Conservation (phyloP, 129 eudicot species). For the Deinandra increscens region DNA sequence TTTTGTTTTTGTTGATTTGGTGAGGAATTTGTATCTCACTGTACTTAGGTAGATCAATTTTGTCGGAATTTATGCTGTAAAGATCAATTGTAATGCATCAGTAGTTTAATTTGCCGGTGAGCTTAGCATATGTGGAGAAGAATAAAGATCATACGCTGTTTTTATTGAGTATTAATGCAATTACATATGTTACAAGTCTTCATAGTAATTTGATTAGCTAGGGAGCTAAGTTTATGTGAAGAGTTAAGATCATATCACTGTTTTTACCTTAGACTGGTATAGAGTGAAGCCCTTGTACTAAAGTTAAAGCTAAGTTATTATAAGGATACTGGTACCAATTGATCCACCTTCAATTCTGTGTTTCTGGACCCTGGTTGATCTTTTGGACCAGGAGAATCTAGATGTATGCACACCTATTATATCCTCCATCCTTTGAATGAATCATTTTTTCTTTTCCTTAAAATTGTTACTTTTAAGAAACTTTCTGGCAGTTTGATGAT, state of each 20-base stretch:
- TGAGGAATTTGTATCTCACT: not conserved
- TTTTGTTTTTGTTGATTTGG: not conserved
- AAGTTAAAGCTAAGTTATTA: constrained; percentile 6
- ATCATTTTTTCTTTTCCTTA: not conserved
- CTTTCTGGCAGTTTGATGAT: not conserved
- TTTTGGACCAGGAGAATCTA: constrained; percentile 3
- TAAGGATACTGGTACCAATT: constrained; percentile 1
- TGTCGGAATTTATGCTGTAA: not conserved
- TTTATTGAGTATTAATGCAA: not conserved
- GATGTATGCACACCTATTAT: constrained; percentile 1
- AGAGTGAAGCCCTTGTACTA: constrained; percentile 15
- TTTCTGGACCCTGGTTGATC: constrained; percentile 10
- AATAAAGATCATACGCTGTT: constrained; percentile 1
- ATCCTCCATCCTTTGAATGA: not conserved
- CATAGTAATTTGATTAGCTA: not conserved
- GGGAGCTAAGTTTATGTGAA: constrained; percentile 12
- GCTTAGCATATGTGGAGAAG: not conserved
- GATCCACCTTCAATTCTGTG: not conserved
- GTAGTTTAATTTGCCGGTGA: not conserved
- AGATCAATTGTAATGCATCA: not conserved
- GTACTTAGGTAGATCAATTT: constrained; percentile 1
- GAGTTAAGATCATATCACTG: not conserved
- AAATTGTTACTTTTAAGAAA: not conserved
- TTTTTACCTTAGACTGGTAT: not conserved
- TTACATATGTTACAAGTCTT: not conserved